Base-by-base conservation (phyloP, 2,329 filamentous ascomycete species). In the Neonectria magnoliae region DNA sequence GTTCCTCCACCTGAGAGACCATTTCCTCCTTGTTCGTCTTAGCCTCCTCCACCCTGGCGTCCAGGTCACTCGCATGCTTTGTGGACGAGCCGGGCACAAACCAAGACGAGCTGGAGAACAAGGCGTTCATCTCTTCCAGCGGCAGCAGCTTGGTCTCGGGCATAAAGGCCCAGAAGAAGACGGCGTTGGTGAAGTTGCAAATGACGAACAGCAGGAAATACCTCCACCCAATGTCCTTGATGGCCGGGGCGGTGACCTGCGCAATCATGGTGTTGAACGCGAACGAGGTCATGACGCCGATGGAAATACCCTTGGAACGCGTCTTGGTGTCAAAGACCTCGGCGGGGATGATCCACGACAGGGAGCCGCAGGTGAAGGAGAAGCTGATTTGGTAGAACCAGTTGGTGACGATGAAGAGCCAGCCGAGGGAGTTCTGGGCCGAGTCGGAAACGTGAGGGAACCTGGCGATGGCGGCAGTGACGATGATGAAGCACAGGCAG, bases 331-430 rank as follows among this genome's bases (percentile, higher is more conserved):
- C 91, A 76, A 93, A 93, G 22, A 93, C 89, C 73, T 93, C 90
- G 55, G 90, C 88, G 0, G 86, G 87, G 59, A 89, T 87, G 68
- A 85, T 85, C 84, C 77, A 84, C n/a, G 74, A 77, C 1, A 93
- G 78, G 0, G 91, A 90, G 14, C 91, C 91, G 64, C 89, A 91
- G 3, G 89, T 90, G 48, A 85, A 85, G 4, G 85, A 89, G 82
- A 92, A 93, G 54, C 84, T 89, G 80, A 93, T 90, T 78, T 93
- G 93, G 82, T 91, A 93, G 5, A 92, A 74, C 91, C 91, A 93
- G 3, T 90, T 93, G 69, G 85, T 83, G 58, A 57, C 69, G 68
- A 93, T 93, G 77, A 93, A 94, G 4, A 87, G 90, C 88, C 89
- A 92, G 10, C 85, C 83, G n/a, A 67, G 60, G 2, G 48, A 42